Base-by-base conservation (phyloP, 169 alveolate genomes). In the Theileria parva region DNA sequence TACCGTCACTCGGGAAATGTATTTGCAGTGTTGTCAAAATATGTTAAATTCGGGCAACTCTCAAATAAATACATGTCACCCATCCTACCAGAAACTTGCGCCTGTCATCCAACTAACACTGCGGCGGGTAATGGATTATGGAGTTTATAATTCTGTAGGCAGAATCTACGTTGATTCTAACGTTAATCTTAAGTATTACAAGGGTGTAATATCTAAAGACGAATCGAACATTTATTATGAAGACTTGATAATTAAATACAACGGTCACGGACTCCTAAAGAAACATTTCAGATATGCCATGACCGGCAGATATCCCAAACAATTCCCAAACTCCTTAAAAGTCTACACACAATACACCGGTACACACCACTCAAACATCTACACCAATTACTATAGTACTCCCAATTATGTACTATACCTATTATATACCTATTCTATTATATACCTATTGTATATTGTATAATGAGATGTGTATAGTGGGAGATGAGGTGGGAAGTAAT, bases 1-100 rank as follows among this genome's bases (percentile, higher is more conserved):
- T 91, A 91, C 48, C 73, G 95, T 23, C 95, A 91, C 57, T 80
- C 92, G 2, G 88, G 86, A 63, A 87, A 91, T 70, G 80, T 79
- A 28, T 77, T 74, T 48, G 86, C 85, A 0, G 23, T 85, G 0
- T 48, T 66, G 32, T 59, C 91, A 25, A 32, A 28, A 11, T 37
- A 69, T 50, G 39, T 59, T 12, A 48, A 77, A 28, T 66, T 28
- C 15, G 91, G 91, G 2, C 69, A 51, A 23, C 71, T 71, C 30
- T 67, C 91, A 8, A 55, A 76, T 19, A 50, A 55, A 13, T 34
- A 85, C 15, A 4, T 48, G 48, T 57, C 59, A 23, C 34, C 79
- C 11, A 17, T 85, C 5, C 27, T 72, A 12, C 77, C 91, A 3
- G 91, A 85, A 28, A 64, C 86, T 17, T 78, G 87, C 34, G 53